phyloP scores from a whole-genome alignment of 2,329 filamentous ascomycete genomes.

The Teratosphaeria gauchensis region DNA sequence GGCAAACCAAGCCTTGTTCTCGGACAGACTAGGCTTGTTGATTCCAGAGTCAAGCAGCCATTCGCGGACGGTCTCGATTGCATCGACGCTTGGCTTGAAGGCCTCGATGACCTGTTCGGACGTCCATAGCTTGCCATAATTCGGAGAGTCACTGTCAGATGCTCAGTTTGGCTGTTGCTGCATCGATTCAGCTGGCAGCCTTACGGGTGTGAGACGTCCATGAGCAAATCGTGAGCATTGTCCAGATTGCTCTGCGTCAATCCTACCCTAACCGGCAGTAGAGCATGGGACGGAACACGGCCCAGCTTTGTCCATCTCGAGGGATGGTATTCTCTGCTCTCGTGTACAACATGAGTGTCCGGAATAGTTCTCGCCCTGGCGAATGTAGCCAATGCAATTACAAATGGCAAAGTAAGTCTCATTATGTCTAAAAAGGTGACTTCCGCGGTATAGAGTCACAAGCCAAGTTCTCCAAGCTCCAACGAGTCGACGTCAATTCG shows the following conservation, averaged over 20 bases:
- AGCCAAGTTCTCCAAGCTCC: too few relatives aligned
- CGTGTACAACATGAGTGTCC: conserved; percentile 19
- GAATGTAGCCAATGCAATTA: neutral
- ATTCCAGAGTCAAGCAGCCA: conserved; percentile 20
- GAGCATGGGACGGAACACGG: conserved; percentile 15
- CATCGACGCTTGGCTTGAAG: conserved; percentile 19
- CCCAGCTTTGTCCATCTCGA: conserved; percentile 26
- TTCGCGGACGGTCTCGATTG: conserved; percentile 9
- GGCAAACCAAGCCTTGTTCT: conserved; percentile 31
- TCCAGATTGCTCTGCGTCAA: conserved; percentile 9
- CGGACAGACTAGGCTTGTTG: conserved; percentile 24
- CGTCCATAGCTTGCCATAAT: conserved; percentile 12
- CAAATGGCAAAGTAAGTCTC: neutral
- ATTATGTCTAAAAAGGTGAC: neutral
- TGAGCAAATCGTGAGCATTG: conserved; percentile 6
- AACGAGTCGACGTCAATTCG: too few relatives aligned
- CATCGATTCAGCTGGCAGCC: neutral
- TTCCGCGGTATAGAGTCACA: too few relatives aligned
- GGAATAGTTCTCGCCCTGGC: neutral
- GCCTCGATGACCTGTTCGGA: conserved; percentile 18
- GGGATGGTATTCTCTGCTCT: conserved; percentile 17
- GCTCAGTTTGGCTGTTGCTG: neutral
- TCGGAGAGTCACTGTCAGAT: conserved; percentile 1
- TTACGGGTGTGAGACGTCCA: conserved; percentile 10
- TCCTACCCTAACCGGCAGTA: conserved; percentile 17